Conservation (phyloP, 2,329 filamentous ascomycete genomes). For the Fusarium continuum region DNA sequence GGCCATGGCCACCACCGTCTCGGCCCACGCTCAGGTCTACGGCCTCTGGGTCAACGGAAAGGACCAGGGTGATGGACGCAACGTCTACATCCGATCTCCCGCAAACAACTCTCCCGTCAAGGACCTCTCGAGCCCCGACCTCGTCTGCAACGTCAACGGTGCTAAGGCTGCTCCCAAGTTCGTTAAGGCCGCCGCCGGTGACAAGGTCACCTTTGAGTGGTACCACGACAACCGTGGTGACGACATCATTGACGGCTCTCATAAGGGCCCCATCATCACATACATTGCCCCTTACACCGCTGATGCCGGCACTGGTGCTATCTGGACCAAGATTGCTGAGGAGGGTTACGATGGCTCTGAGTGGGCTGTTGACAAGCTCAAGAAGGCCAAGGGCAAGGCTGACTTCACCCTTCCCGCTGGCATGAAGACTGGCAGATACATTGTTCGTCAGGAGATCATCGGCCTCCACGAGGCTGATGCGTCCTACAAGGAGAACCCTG, state of each 20-base stretch:
- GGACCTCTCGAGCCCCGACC: slow-evolving; percentile 54
- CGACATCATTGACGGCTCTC: slow-evolving; percentile 63
- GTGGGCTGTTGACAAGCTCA: slow-evolving; percentile 58
- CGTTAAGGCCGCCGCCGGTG: slow-evolving; percentile 56
- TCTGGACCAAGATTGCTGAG: slow-evolving; percentile 60
- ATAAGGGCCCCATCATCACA: slow-evolving; percentile 63
- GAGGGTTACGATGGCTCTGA: slow-evolving; percentile 50
- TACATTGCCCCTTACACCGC: slow-evolving; percentile 59
- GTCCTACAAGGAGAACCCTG: slow-evolving; percentile 42
- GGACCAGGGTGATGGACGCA: slow-evolving; percentile 54
- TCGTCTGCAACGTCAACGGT: slow-evolving; percentile 58
- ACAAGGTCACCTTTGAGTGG: slow-evolving; percentile 60
- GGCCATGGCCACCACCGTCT: slow-evolving; percentile 51
- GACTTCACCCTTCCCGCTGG: slow-evolving; percentile 57
- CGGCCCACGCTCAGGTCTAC: slow-evolving; percentile 58
- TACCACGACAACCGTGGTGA: slow-evolving; percentile 59
- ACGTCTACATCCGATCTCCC: slow-evolving; percentile 56
- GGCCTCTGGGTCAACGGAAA: slow-evolving; percentile 58
- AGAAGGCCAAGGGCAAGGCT: slow-evolving; percentile 56
- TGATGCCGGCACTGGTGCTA: slow-evolving; percentile 56
- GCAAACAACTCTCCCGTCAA: slow-evolving; percentile 55
- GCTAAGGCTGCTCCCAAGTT: slow-evolving; percentile 50
- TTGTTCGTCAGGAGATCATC: slow-evolving; percentile 65
- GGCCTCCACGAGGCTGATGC: slow-evolving; percentile 58
- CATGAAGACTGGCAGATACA: slow-evolving; percentile 61